Evolutionary conservation across 768 basidiomycete genomes (phyloP).

Genomic region (Hypsizygus marmoreus): DNA sequence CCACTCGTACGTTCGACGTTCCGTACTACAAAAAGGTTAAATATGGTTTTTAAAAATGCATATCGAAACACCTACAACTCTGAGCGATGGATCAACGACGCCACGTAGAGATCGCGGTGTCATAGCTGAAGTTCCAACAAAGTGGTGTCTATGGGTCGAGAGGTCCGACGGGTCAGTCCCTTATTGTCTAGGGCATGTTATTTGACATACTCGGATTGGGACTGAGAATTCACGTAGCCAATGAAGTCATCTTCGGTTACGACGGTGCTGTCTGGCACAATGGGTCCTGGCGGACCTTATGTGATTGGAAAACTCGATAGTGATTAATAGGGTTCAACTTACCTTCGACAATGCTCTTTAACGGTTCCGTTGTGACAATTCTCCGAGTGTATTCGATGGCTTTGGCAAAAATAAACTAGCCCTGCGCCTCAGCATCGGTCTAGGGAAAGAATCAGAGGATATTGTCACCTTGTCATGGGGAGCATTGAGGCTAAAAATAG

Average conservation of each 20-base stretch:
- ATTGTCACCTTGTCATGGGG: conserved; percentile 14
- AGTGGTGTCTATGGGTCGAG: conserved; percentile 11
- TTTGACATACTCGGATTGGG: conserved; percentile 13
- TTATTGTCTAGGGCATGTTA: not conserved
- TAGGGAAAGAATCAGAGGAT: not conserved
- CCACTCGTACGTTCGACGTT: conserved; percentile 15
- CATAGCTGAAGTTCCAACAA: conserved; percentile 18
- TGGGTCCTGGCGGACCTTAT: conserved; percentile 1
- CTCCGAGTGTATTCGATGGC: conserved; percentile 16
- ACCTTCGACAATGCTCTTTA: conserved; percentile 14
- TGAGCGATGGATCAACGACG: conserved; percentile 12
- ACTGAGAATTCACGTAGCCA: conserved; percentile 9
- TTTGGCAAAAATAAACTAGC: conserved; percentile 18
- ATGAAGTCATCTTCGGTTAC: conserved; percentile 15
- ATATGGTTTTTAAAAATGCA: not conserved
- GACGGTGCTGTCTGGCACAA: conserved; percentile 7
- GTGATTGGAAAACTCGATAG: not conserved
- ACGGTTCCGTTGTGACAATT: conserved; percentile 10
- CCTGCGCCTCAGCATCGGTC: too few relatives aligned
- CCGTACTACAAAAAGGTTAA: conserved; percentile 9
- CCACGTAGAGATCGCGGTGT: conserved; percentile 15
- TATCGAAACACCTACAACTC: conserved; percentile 3
- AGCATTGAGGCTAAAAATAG: conserved; percentile 5
- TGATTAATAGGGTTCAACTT: not conserved
- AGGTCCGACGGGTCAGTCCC: not conserved